Base-by-base conservation (phyloP, 2,329 filamentous ascomycete genomes). In the Dothideomycetes sp. region DNA sequence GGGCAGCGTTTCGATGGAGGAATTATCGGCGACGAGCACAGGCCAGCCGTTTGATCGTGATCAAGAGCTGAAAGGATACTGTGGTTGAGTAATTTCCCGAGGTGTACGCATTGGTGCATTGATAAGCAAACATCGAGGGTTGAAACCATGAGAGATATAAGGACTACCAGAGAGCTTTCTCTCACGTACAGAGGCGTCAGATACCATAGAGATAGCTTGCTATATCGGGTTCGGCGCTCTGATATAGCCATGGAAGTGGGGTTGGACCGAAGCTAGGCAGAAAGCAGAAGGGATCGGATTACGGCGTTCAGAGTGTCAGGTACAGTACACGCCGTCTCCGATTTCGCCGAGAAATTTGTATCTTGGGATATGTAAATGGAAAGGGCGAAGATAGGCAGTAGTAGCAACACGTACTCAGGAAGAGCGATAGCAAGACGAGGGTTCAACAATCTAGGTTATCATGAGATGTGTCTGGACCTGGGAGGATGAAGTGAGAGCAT, bases 1-100 rank as follows among this genome's bases (percentile, higher is more conserved):
- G 37, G 37, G 37, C n/a, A 39, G 27, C 35, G 20, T 39, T 30
- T n/a, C n/a, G 36, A 39, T 39, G 36, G 36, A 39, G 20, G 13
- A 25, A 40, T 33, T 40, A 23, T 40, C 37, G 37, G 37, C 37
- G 22, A 13, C 15, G 28, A 40, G 37, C 37, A 29, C 29, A 25
- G 37, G 28, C 28, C 37, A 40, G 33, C 28, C 33, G 37, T 40
- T 40, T 33, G 37, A 40, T 40, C 37, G 37, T 29, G 37, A 40
- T 40, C 22, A 10, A 9, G 15, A 15, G 11, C 16, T 11, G 15
- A 18, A n/a, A n/a, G n/a, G n/a, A n/a, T n/a, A n/a, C n/a, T n/a
- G n/a, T n/a, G n/a, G n/a, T n/a, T n/a, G n/a, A n/a, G n/a, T n/a
- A n/a, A n/a, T n/a, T n/a, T n/a, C n/a, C n/a, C n/a, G n/a, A n/a